Base-by-base conservation (phyloP, 2,329 filamentous ascomycete species). In the Neonectria neomacrospora region DNA sequence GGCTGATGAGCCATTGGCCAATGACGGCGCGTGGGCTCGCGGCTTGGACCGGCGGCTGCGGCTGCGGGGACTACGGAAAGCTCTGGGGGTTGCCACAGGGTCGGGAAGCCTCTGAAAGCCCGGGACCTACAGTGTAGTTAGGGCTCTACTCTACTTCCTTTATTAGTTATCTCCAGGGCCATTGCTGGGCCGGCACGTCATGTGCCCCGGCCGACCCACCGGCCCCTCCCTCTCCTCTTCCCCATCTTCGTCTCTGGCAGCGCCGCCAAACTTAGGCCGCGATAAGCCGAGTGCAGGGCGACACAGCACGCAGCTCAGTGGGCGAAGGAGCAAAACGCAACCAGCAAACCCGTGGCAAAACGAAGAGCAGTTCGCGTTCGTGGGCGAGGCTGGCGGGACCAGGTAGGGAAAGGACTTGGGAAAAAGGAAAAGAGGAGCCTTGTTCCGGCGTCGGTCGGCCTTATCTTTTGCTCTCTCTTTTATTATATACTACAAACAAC, bases 231-330 rank as follows among this genome's bases (percentile, higher is more conserved):
- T n/a, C 56, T 23, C 20, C 28, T 26, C n/a, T 42, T 34, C 42
- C 44, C 26, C n/a, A 44, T 34, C 28, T n/a, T 37, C 34, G 10
- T 22, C 28, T 32, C 7, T 14, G 11, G 42, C 34, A 39, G 30
- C 30, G 28, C 32, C 30, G 39, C 26, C 23, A 37, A 14, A 16
- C 52, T 67, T 71, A 73, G 71, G 70, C 74, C 74, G 74, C 67
- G 67, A 72, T 74, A 75, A 76, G 70, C 74, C 74, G 74, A 73
- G 62, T 54, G 16, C 34, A 58, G 55, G 45, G 47, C 47, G 47
- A 58, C 39, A 20, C 44, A 9, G 14, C 47, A 28, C 20, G n/a
- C 22, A 53, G 22, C 18, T 34, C 23, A 50, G 55, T 30, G 41
- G 22, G 56, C 39, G 52, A 50, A 12, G 26, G 26, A 23, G 47